These are phyloP conservation scores for Fusarium temperatum DNA, from an alignment of 2,329 filamentous ascomycete species.

Conservation along the genomic window DNA sequence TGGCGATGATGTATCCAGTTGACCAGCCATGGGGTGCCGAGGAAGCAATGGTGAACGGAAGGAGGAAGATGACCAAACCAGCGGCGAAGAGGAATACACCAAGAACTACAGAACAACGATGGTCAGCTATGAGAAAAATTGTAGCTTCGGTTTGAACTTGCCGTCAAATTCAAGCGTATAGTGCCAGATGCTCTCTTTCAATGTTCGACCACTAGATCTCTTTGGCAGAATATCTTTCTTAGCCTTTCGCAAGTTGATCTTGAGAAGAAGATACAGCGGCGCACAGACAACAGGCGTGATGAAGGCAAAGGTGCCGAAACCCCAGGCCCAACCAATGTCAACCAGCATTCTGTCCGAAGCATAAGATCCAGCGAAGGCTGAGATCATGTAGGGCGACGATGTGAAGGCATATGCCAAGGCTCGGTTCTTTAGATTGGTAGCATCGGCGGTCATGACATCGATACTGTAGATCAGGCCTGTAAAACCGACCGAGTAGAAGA, in stretches of 20 bases:
- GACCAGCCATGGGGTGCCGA: constrained; percentile 60
- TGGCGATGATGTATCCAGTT: constrained; percentile 63
- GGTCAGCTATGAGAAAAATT: accelerated
- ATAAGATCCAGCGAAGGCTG: constrained; percentile 51
- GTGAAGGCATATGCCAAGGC: constrained; percentile 49
- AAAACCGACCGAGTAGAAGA: constrained; percentile 11
- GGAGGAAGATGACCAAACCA: constrained; percentile 67
- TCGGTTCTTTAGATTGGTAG: constrained; percentile 10
- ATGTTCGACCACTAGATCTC: constrained; percentile 54
- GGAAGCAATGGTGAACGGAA: constrained; percentile 69
- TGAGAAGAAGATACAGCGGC: constrained; percentile 64
- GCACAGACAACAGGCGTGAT: constrained; percentile 61
- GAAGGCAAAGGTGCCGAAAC: constrained; percentile 69
- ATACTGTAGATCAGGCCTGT: constrained; percentile 11
- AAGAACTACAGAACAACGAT: constrained; percentile 43
- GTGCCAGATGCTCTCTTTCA: constrained; percentile 57
- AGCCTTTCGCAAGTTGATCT: constrained; percentile 65
- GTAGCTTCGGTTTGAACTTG: constrained; percentile 8
- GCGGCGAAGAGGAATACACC: constrained; percentile 66
- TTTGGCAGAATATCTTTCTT: constrained; percentile 53
- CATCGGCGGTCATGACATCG: constrained; percentile 14
- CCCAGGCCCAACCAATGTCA: constrained; percentile 49
- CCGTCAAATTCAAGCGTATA: constrained; percentile 68
- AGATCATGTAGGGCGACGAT: constrained; percentile 57
- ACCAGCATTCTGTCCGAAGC: constrained; percentile 43